Evolutionary conservation across 2,329 filamentous ascomycete genomes (phyloP), one percentile per base, ranked within the genome.

Genomic region (Rosellinia necatrix): DNA sequence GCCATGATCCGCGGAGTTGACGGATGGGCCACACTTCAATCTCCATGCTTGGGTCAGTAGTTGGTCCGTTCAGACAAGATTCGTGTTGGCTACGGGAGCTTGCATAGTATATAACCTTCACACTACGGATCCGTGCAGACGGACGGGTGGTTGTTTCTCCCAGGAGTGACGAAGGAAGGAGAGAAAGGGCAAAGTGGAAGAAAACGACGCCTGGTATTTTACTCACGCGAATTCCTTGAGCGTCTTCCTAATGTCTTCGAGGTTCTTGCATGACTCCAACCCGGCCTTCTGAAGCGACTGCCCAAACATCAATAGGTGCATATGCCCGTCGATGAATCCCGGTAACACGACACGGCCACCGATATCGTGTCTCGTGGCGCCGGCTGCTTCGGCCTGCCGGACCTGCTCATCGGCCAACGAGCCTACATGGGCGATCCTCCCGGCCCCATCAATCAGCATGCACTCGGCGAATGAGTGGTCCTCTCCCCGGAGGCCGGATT

Each of bases 241-340:
- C 2, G 74, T 70, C 5, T 59, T 61, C 3, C 76, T 75, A 60
- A 85, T 83, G 44, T 83, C 81, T 5, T 70, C 66, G 0, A 83
- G 70, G 48, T 72, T 70, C 44, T 74, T 73, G 69, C 81, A 82
- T 10, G 62, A 52, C 37, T 76, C 73, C 2, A 85, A 70, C 34
- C 75, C 72, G 27, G 79, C 72, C 67, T 83, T 83, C 59, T 75
- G 73, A 10, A 84, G 74, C 0, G 81, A 77, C 63, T 81, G 78
- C 2, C 81, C 81, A 22, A 84, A 75, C 42, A 81, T 74, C 37
- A 84, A 72, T 10, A 84, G 73, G 66, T 85, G 82, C 72, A 82
- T 80, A 64, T 85, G 82, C 0, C 79, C 81, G 61, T 85, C 82
- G 46, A 84, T 76, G 64, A 84, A 84, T 5, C 80, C 79, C 0